Conservation (phyloP, 768 basidiomycete species). For the Kwoniella newhampshirensis region DNA sequence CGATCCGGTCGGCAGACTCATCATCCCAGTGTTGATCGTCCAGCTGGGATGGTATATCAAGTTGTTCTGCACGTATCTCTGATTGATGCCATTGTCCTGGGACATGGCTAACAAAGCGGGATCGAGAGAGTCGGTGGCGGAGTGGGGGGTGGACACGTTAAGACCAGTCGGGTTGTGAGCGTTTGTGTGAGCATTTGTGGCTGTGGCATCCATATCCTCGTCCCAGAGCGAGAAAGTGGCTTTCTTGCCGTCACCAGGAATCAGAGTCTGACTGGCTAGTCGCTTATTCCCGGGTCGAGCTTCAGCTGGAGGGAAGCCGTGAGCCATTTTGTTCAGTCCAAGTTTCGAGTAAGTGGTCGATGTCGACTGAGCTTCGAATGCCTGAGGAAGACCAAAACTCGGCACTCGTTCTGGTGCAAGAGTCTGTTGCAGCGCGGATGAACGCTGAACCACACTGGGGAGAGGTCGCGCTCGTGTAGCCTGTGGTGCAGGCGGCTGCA, state of each 20-base stretch:
- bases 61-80: too few relatives aligned
- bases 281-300: constrained; percentile 51
- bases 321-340: constrained; percentile 13
- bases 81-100: too few relatives aligned
- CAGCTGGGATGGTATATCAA: too few relatives aligned
- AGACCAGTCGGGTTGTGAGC: too few relatives aligned
- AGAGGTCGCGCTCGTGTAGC: constrained; percentile 24
- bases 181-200: too few relatives aligned
- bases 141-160: too few relatives aligned
- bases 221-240: constrained; percentile 15
- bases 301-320: constrained; percentile 12
- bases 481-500: neutral
- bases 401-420: constrained; percentile 49
- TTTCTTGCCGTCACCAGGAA: constrained; percentile 24
- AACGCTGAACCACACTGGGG: constrained; percentile 36
- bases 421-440: constrained; percentile 44
- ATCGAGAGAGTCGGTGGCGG: too few relatives aligned
- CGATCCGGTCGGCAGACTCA: too few relatives aligned
- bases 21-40: too few relatives aligned
- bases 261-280: constrained; percentile 45
- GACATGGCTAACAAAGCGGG: too few relatives aligned
- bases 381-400: constrained; percentile 36
- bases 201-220: neutral
- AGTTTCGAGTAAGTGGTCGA: neutral
- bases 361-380: constrained; percentile 1